Base-by-base conservation (phyloP, 2,329 filamentous ascomycete species). In the Fusarium equiseti region DNA sequence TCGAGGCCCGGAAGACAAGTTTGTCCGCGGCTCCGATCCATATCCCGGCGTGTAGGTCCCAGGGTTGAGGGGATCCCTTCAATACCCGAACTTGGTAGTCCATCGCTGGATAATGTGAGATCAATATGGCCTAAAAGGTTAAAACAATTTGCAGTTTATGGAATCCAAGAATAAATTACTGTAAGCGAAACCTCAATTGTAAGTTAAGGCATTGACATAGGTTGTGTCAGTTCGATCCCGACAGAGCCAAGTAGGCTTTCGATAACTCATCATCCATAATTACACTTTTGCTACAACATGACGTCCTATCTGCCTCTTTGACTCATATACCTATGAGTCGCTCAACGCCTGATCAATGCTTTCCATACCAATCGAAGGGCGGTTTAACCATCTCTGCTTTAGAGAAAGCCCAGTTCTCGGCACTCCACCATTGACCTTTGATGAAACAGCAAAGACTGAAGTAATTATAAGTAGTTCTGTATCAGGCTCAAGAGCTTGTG, bases 391-490 rank as follows among this genome's bases (percentile, higher is more conserved):
- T 15, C 52, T 64, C 12, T 66, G 56, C 2, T n/a, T 32, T 5
- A 71, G 32, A 8, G 24, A 27, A 0, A 7, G 2, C 1, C 15
- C 49, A 1, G n/a, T 18, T 1, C 2, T 10, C 1, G 29, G 13
- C 1, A 18, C 6, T 1, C 29, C 45, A 1, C 48, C 22, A 8
- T 58, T 58, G 1, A 8, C 16, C 6, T 8, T n/a, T 1, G 59
- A 45, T 1, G 70, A 69, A 6, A 64, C 16, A 3, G 73, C 59
- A 16, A 74, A 74, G 1, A 70, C 46, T 0, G 55, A 72, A 3
- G 6, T 70, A 13, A 38, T 50, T 2, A 71, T 2, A 26, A 48
- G 11, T 2, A 72, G 9, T 18, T 72, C 65, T 8, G 63, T 44
- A 1, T 8, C 9, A 0, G 46, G 20, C 2, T 44, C 11, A 2